Evolutionary conservation across 169 alveolate species (phyloP), one percentile per base, ranked within the genome.

Genomic region (Fabrea salina): DNA sequence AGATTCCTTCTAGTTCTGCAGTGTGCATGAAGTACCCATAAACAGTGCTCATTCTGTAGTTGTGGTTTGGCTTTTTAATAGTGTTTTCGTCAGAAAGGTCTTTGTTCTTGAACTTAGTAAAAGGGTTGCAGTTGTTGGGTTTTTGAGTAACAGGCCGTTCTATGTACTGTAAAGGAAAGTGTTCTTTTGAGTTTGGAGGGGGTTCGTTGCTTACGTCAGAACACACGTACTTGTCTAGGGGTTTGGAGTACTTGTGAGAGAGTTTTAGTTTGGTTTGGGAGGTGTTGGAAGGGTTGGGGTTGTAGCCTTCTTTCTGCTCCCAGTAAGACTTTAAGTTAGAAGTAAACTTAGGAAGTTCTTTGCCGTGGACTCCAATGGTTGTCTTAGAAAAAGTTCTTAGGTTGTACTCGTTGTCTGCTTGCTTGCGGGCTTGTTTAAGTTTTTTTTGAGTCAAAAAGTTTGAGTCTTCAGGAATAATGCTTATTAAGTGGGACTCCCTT

Each of bases 341-440:
- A 2, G 85, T 59, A 78, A 83, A 83, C 61, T 77, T 57, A 3
- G 89, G 89, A 4, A 83, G 61, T 33, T 83, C 89, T 47, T 83
- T 74, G 16, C 89, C 89, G 71, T 83, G 89, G 4, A 83, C 89
- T 1, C 89, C 89, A 8, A 83, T 57, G 8, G 83, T 49, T 22
- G 61, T 75, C 37, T 57, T 68, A 5, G 80, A 53, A 78, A 83
- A 83, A 5, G 82, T 78, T 58, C 72, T 77, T 6, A 59, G 57
- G 66, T 83, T 83, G 59, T 82, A 76, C 22, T 82, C 88, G 58
- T 75, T 75, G 27, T 32, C 54, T 37, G 35, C 54, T 64, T 37
- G 16, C 41, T 5, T 64, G 30, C 19, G 33, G 5, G 35, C 41
- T 40, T 64, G 57, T 64, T 32, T 64, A 5, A 64, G 16, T 37